Evolutionary conservation across 495 filamentous ascomycete genomes (phyloP).

Genomic region (Penicillium coprophilum): DNA sequence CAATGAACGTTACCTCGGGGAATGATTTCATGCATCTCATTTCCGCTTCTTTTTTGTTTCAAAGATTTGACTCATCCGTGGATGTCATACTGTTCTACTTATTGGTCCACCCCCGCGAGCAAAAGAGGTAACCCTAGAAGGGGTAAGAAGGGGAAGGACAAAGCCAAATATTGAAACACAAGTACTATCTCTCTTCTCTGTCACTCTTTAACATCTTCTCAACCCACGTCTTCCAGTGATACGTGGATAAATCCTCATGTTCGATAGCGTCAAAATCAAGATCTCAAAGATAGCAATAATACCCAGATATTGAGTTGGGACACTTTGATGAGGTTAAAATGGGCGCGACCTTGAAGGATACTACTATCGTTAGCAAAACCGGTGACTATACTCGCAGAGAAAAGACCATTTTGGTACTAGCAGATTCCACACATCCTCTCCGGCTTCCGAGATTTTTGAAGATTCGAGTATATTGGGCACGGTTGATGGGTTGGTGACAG

Average conservation of each 20-base stretch:
- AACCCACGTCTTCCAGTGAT: not conserved
- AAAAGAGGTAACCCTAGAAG: too few relatives aligned
- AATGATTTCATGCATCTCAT: too few relatives aligned
- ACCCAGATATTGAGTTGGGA: not conserved
- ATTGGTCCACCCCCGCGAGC: too few relatives aligned
- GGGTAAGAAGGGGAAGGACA: too few relatives aligned
- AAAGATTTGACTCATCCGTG: too few relatives aligned
- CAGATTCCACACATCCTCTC: not conserved
- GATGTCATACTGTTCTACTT: too few relatives aligned
- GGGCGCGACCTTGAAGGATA: not conserved
- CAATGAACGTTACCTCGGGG: too few relatives aligned
- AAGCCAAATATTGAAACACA: not conserved
- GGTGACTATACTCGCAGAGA: not conserved
- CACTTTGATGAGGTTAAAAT: not conserved
- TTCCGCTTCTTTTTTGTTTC: too few relatives aligned
- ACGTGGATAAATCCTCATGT: not conserved
- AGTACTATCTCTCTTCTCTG: not conserved
- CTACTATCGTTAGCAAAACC: not conserved
- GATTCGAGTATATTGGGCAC: not conserved
- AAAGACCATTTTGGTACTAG: too few relatives aligned
- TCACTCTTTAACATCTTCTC: not conserved
- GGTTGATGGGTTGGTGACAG: not conserved
- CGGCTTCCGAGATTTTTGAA: not conserved
- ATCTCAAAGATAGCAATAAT: not conserved
- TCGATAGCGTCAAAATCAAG: not conserved